Conservation (phyloP, 2,329 filamentous ascomycete species). For the Aspergillus thermomutatus region DNA sequence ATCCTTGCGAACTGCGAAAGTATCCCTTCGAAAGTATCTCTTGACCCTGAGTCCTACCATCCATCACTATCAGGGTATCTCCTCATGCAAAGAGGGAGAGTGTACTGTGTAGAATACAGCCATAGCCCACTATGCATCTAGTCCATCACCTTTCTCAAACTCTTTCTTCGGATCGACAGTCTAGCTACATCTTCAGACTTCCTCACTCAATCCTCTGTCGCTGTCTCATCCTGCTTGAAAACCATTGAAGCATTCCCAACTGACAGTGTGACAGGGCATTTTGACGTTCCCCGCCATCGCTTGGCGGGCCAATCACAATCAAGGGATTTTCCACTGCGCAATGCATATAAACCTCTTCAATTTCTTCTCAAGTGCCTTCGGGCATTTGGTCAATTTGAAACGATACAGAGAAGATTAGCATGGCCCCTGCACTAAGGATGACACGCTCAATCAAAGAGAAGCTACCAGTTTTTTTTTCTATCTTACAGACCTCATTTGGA, state of each 20-base stretch:
- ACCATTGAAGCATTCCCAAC: not conserved
- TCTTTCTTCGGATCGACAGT: not conserved
- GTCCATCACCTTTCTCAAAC: not conserved
- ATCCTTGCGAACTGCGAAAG: no score
- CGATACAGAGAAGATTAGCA: slow-evolving; percentile 78
- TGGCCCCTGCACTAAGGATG: slow-evolving; percentile 90
- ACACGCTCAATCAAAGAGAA: slow-evolving; percentile 83
- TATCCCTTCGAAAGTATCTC: no score
- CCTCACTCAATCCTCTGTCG: not conserved
- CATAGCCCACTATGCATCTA: not conserved
- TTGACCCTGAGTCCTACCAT: no score
- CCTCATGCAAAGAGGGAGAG: not conserved
- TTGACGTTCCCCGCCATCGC: not conserved
- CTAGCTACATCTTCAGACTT: not conserved
- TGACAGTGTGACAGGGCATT: not conserved
- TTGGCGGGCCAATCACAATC: not conserved
- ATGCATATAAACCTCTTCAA: slow-evolving; percentile 22
- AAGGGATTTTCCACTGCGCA: rapidly evolving
- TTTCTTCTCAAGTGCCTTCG: slow-evolving; percentile 31
- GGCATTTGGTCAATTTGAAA: slow-evolving; percentile 64
- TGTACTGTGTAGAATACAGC: not conserved
- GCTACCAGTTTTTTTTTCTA: slow-evolving; percentile 62
- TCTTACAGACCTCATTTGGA: slow-evolving; percentile 13
- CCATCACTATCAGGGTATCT: not conserved
- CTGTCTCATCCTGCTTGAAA: not conserved